Conservation (phyloP, 106 monocot genomes). For the Chionographis japonica region DNA sequence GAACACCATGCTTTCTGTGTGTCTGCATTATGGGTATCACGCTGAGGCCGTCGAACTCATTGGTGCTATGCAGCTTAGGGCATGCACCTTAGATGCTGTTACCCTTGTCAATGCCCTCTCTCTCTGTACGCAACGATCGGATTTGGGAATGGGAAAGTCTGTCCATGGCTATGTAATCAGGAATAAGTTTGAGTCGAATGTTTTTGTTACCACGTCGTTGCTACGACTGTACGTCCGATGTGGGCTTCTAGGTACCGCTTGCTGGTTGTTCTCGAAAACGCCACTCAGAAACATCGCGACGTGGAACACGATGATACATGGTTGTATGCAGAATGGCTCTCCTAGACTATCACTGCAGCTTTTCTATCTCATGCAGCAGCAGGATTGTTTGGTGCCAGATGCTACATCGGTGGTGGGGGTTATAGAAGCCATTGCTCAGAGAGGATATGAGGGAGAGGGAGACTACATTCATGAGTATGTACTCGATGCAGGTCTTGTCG, state of each 20-base stretch:
- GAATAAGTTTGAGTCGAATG: slow-evolving; percentile 30
- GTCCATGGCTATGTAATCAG: slow-evolving; percentile 40
- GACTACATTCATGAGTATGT: slow-evolving; percentile 40
- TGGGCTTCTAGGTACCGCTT: slow-evolving; percentile 26
- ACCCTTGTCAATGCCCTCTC: slow-evolving; percentile 41
- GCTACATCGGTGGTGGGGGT: slow-evolving; percentile 44
- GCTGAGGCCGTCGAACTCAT: slow-evolving; percentile 30
- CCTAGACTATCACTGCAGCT: slow-evolving; percentile 26
- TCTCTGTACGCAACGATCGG: slow-evolving; percentile 7
- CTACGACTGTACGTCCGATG: slow-evolving; percentile 35
- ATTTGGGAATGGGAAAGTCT: slow-evolving; percentile 29
- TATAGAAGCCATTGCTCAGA: slow-evolving; percentile 46
- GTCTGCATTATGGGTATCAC: slow-evolving; percentile 27
- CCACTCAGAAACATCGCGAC: slow-evolving; percentile 24
- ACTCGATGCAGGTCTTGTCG: slow-evolving; percentile 11
- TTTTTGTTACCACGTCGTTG: slow-evolving; percentile 28
- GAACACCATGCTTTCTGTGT: slow-evolving; percentile 46
- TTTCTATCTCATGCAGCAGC: slow-evolving; percentile 45
- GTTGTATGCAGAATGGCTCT: slow-evolving; percentile 31
- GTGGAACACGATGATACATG: slow-evolving; percentile 56
- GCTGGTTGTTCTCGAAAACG: slow-evolving; percentile 36
- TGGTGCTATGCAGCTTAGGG: slow-evolving; percentile 8
- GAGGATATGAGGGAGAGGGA: slow-evolving; percentile 26
- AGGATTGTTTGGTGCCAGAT: slow-evolving; percentile 29
- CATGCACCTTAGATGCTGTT: slow-evolving; percentile 22